Evolutionary conservation across 2,329 filamentous ascomycete genomes (phyloP), one percentile per base, ranked within the genome.

Genomic region (Ophiocordyceps camponoti-leonardi): DNA sequence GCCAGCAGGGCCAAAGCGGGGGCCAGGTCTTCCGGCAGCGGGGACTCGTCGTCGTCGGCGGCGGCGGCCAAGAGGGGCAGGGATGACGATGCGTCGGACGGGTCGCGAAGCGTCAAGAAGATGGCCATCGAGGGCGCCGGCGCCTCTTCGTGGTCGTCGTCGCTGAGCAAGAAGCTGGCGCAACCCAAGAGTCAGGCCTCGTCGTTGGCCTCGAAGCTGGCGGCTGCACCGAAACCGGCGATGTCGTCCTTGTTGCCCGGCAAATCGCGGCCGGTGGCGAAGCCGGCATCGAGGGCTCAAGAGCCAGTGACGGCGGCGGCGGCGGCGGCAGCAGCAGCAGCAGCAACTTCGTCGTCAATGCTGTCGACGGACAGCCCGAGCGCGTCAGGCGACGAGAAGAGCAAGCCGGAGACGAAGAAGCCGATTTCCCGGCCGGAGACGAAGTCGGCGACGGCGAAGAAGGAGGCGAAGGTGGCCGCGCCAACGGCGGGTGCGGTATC

Each of bases 181-280:
- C 63, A 55, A 49, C 61, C 52, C 45, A 65, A 59, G 49, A 52
- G 50, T 50, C 61, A 56, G 49, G 55, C 53, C 18, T 58, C 56
- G 42, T 54, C 51, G 54, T 51, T 19, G 50, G 49, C 23, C 55
- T 54, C 19, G 65, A 39, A 58, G 48, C 50, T 54, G 1, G 54
- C 50, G 20, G 52, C 40, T 16, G 33, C 58, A 4, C 48, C 59
- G 11, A 65, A 63, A 13, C 49, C 57, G 19, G 44, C 53, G n/a
- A 45, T 53, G n/a, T 48, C 61, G 31, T 58, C 60, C n/a, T 54
- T 63, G 22, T 56, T 77, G 7, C 67, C 72, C 16, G 72, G 67
- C 19, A 75, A 74, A 52, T 54, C 64, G 1, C 66, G 72, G 26
- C 59, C 65, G 0, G 52, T 62, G 13, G 50, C 61, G 4, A 76